Conservation (phyloP, 2,329 filamentous ascomycete species). For the Talaromyces marneffei region DNA sequence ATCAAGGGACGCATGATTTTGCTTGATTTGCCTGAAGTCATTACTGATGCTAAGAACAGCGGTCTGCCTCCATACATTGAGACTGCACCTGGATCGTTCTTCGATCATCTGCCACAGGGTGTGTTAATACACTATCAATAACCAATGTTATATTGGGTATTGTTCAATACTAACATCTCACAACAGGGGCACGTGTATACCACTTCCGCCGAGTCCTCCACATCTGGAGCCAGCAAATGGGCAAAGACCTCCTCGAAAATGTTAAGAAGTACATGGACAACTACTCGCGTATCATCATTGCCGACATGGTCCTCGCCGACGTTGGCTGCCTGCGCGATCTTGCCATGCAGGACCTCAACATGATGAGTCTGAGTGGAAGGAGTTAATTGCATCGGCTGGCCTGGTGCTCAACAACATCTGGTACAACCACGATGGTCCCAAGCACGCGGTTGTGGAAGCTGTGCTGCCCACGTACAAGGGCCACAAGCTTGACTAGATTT, state of each 20-base stretch:
- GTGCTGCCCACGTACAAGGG: not conserved
- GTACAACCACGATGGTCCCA: not conserved
- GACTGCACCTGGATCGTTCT: not conserved
- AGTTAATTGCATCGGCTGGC: constrained; percentile 16
- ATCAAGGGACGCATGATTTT: constrained; percentile 42
- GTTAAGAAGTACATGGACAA: constrained; percentile 30
- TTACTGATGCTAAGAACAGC: constrained; percentile 19
- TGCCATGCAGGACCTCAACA: not conserved
- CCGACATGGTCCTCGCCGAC: constrained; percentile 38
- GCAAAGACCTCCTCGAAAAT: constrained; percentile 19
- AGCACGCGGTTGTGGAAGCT: not conserved
- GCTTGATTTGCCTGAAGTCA: constrained; percentile 43
- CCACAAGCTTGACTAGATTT: not conserved
- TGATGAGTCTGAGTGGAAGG: constrained; percentile 1
- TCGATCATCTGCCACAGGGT: not conserved
- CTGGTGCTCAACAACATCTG: constrained; percentile 25
- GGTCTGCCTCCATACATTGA: not conserved
- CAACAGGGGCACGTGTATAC: constrained; percentile 13
- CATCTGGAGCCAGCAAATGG: constrained; percentile 20
- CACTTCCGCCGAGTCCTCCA: constrained; percentile 23
- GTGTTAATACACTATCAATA: no score
- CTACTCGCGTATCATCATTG: constrained; percentile 36
- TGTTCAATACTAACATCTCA: not conserved
- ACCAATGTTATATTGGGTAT: no score
- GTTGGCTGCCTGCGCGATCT: not conserved